These are phyloP conservation scores for Afroboletus lepidellus DNA, from an alignment of 1,284 basidiomycete genomes.

Conservation along the genomic window DNA sequence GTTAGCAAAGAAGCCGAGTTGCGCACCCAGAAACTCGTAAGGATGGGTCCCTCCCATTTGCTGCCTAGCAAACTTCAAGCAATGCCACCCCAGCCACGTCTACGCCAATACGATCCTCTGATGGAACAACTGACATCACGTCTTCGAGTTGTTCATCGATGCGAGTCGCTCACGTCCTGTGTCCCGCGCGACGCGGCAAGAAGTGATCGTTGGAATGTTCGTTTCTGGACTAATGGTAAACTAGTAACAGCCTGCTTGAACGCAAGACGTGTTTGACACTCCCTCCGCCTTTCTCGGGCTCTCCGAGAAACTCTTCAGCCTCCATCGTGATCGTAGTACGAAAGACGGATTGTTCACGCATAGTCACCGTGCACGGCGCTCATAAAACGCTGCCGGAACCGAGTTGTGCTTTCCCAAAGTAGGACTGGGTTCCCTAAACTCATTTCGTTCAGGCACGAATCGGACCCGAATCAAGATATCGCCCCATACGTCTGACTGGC, in stretches of 20 bases:
- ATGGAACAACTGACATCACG: neutral
- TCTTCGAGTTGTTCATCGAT: constrained; percentile 14
- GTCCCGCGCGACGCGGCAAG: constrained; percentile 1
- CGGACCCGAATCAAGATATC: constrained; percentile 4
- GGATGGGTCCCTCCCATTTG: constrained; percentile 7
- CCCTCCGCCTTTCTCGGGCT: constrained; percentile 8
- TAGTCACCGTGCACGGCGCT: neutral
- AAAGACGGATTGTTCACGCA: constrained; percentile 7
- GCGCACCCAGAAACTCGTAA: too few species aligned
- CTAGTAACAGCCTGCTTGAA: neutral
- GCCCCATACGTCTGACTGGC: neutral
- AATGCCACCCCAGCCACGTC: constrained; percentile 4
- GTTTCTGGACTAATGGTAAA: constrained; percentile 7
- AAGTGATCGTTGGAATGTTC: constrained; percentile 8
- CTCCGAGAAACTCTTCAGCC: constrained; percentile 4
- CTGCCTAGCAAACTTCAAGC: constrained; percentile 7
- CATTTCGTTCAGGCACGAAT: neutral
- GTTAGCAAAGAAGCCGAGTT: too few species aligned
- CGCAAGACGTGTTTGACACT: neutral
- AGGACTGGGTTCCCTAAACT: constrained; percentile 10
- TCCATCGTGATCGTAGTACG: constrained; percentile 5
- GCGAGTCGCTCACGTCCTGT: constrained; percentile 5
- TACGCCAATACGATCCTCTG: neutral
- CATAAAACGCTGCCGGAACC: neutral
- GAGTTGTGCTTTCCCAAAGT: constrained; percentile 1